Evolutionary conservation across 768 basidiomycete species (phyloP), one percentile per base, ranked within the genome.

Genomic region (Albatrellus ellisii): DNA sequence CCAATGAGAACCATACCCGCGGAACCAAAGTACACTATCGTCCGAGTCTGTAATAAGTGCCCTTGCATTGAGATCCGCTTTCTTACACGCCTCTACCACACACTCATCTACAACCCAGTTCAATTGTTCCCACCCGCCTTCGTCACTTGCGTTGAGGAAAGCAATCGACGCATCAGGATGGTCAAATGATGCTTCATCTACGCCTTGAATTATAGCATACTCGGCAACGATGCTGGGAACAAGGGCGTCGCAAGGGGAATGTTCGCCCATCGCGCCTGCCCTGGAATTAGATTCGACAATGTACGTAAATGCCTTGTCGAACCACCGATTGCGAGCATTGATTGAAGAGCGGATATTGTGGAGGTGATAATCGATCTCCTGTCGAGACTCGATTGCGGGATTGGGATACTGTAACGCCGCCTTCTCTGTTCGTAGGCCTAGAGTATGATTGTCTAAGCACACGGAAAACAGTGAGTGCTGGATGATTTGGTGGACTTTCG

Each of bases 181-280:
- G 12, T 35, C 39, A 49, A 79, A 73, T 14, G 61, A 58, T 6
- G 63, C 56, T 14, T 57, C 50, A 43, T 83, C 75, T 9, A 91
- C 66, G 6, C 73, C 74, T 51, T 83, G 69, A 0, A 75, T 73
- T 27, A 95, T 63, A 1, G 78, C 78, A 51, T 86, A 92, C 50
- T 95, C 89, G 25, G 77, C 76, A 6, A 85, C 76, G 36, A 90
- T 81, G 46, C 84, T 86, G 0, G 91, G 91, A 2, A 92, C 77
- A 11, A 97, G 66, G 1, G 91, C 94, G 48, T 95, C 92, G 45
- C 80, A 80, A 0, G 86, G 80, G 0, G 87, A 84, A 57, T 94
- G 91, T 61, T 97, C 92, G 4, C 92, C 92, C 53, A 77, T 75
- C 31, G 84, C 82, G 28, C 89, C 86, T 5, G 87, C 85, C 27